These are phyloP conservation scores for Cornus kousa DNA, from an alignment of 148 eudicot genomes.

Conservation along the genomic window DNA sequence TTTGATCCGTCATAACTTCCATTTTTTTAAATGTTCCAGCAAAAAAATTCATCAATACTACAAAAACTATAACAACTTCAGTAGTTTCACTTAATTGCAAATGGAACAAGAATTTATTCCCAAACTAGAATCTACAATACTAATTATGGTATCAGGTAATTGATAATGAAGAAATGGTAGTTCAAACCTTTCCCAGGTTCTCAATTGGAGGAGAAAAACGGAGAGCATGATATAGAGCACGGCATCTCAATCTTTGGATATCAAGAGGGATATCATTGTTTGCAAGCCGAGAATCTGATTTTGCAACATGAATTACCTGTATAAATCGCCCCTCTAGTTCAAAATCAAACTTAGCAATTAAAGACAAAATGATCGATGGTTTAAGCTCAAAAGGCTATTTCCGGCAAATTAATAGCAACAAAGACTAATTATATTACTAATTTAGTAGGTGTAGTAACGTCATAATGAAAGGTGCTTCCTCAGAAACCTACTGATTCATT, in stretches of 20 bases:
- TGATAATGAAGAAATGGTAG: neutral
- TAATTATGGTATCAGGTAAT: neutral
- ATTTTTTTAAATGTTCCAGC: neutral
- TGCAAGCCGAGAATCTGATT: slow-evolving; percentile 94
- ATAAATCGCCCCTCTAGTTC: neutral
- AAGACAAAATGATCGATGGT: neutral
- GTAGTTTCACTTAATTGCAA: neutral
- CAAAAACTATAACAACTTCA: slow-evolving; percentile 3
- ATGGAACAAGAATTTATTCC: neutral
- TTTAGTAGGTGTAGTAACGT: too few species aligned
- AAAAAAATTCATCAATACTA: neutral
- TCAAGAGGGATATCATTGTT: slow-evolving; percentile 90
- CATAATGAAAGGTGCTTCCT: too few species aligned
- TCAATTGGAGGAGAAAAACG: slow-evolving; percentile 81
- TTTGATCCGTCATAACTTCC: neutral
- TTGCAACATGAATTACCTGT: slow-evolving; percentile 90
- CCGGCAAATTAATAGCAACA: neutral
- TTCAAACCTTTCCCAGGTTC: slow-evolving; percentile 76
- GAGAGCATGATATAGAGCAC: slow-evolving; percentile 74
- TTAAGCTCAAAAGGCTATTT: neutral
- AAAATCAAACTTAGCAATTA: too few species aligned
- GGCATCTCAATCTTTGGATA: slow-evolving; percentile 88
- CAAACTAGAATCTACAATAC: neutral
- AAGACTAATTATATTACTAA: neutral
- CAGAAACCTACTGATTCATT: too few species aligned